Conservation (phyloP, 2,329 filamentous ascomycete genomes). For the Colletotrichum coccodes region DNA sequence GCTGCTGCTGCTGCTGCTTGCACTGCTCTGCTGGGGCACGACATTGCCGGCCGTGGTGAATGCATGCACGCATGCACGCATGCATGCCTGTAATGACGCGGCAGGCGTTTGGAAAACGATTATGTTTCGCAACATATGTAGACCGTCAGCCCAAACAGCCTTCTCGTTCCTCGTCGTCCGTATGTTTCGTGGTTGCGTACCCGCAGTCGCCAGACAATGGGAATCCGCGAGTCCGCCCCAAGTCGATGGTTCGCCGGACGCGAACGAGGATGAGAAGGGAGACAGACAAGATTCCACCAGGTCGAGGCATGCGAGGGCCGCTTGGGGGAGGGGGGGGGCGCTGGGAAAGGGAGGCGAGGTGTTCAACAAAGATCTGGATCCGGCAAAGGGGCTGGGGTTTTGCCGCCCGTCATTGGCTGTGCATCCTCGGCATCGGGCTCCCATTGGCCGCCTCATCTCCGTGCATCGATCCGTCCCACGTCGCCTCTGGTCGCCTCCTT, state of each 20-base stretch:
- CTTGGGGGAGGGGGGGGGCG: neutral
- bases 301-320: slow-evolving; percentile 15
- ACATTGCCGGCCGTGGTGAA: neutral
- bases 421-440: neutral
- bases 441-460: slow-evolving; percentile 32
- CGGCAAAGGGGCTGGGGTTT: slow-evolving; percentile 27
- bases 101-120: neutral
- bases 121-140: slow-evolving; percentile 7
- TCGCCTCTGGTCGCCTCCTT: slow-evolving; percentile 32
- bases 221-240: slow-evolving; percentile 21
- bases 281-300: too few relatives aligned
- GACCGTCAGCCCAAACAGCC: slow-evolving; percentile 10
- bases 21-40: slow-evolving; percentile 2
- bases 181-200: neutral
- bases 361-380: slow-evolving; percentile 26
- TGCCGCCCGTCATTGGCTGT: slow-evolving; percentile 22
- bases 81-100: neutral
- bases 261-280: slow-evolving; percentile 7
- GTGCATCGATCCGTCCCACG: slow-evolving; percentile 11
- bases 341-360: slow-evolving; percentile 7
- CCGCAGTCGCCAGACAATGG: neutral
- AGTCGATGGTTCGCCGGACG: slow-evolving; percentile 10
- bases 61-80: neutral
- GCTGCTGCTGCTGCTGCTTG: too few relatives aligned
- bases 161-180: neutral